These are phyloP conservation scores for Lipomyces lipofer DNA, from an alignment of 805 yeast species.

Conservation along the genomic window DNA sequence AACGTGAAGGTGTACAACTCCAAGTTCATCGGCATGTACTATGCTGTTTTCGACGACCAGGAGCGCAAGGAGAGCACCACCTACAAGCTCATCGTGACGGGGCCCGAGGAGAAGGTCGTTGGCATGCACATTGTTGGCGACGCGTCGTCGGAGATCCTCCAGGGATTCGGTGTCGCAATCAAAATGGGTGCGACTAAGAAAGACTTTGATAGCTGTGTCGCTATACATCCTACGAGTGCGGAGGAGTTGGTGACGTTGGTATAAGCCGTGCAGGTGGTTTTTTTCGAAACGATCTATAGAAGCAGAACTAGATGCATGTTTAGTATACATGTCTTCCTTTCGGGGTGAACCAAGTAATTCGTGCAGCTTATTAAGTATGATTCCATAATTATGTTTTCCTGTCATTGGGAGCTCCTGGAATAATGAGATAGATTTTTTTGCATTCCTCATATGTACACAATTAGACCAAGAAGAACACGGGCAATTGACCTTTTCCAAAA, in stretches of 20 bases:
- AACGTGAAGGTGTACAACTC: slow-evolving; percentile 80
- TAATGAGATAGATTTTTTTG: no score
- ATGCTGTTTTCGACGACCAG: slow-evolving; percentile 71
- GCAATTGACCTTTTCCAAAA: no score
- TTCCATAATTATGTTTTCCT: no score
- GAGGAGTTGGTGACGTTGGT: slow-evolving; percentile 92
- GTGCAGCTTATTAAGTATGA: no score
- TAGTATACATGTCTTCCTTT: no score
- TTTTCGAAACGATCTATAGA: no score
- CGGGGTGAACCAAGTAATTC: no score
- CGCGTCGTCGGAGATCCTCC: slow-evolving; percentile 84
- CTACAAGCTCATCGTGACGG: slow-evolving; percentile 77
- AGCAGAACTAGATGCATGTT: background rate
- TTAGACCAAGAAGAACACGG: no score
- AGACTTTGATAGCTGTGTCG: slow-evolving; percentile 94
- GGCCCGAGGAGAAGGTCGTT: slow-evolving; percentile 86
- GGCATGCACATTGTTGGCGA: slow-evolving; percentile 96
- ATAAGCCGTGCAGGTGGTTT: no score
- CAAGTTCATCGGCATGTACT: slow-evolving; percentile 87
- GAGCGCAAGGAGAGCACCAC: slow-evolving; percentile 78
- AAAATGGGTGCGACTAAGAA: slow-evolving; percentile 99
- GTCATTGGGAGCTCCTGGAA: no score
- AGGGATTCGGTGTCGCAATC: slow-evolving; percentile 97
- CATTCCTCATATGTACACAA: no score
- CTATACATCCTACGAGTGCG: slow-evolving; percentile 98